These are phyloP conservation scores for Fraxinus baroniana DNA, from an alignment of 305 asterid species.

Conservation along the genomic window DNA sequence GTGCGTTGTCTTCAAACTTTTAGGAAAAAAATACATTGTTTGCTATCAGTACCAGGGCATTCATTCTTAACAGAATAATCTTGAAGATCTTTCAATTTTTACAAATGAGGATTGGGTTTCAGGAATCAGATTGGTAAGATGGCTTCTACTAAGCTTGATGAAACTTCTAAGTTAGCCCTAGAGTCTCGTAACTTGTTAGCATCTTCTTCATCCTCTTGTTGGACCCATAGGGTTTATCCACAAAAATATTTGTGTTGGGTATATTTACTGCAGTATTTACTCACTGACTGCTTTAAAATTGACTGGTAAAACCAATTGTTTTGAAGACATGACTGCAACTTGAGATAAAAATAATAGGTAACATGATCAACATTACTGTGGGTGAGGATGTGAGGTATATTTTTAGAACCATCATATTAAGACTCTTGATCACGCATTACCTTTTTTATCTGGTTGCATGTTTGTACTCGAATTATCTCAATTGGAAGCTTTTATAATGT, in stretches of 20 bases:
- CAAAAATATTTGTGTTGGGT: background rate
- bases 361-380: background rate
- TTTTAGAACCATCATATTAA: background rate
- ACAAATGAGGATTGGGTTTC: background rate
- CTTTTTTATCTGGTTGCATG: background rate
- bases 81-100: background rate
- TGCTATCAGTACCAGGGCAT: background rate
- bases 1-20: background rate
- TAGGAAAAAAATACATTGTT: background rate
- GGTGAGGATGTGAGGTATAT: background rate
- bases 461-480: slow-evolving; percentile 22
- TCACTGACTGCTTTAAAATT: background rate
- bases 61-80: background rate
- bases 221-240: background rate
- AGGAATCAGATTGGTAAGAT: background rate
- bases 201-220: background rate
- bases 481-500: slow-evolving; percentile 24
- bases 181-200: background rate
- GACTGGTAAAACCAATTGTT: background rate
- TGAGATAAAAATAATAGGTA: background rate
- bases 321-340: background rate
- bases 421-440: background rate
- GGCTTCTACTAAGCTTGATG: background rate
- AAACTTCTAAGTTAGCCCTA: background rate
- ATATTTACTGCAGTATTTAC: background rate